These are phyloP conservation scores for Conticribra weissflogii DNA, from an alignment of 108 stramenopile species.

Conservation along the genomic window DNA sequence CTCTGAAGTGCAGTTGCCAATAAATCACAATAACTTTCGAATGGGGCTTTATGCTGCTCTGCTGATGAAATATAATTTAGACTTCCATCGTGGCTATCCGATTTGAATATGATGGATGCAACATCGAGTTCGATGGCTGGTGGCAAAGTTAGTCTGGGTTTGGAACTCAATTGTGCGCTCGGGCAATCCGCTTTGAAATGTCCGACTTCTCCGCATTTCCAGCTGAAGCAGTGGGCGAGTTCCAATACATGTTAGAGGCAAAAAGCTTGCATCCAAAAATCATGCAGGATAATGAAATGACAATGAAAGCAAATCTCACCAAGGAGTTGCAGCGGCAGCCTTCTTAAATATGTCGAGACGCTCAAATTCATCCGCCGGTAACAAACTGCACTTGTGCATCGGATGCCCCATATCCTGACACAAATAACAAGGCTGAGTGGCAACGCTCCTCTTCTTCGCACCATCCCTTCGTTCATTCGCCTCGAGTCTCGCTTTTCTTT, in stretches of 20 bases:
- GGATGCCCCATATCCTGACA: conserved; percentile 46
- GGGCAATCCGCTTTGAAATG: conserved; percentile 60
- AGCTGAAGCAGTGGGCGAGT: too few species aligned
- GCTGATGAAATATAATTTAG: neutral
- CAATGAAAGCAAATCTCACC: too few species aligned
- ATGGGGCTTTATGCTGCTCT: conserved; percentile 30
- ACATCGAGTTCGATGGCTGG: conserved; percentile 56
- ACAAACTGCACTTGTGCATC: conserved; percentile 38
- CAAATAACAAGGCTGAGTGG: conserved; percentile 48
- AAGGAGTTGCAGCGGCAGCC: conserved; percentile 45
- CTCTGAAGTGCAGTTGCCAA: conserved; percentile 47
- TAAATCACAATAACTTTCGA: conserved; percentile 54
- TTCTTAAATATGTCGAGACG: conserved; percentile 25
- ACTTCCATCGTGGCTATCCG: conserved; percentile 2
- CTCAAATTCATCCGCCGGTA: conserved; percentile 34
- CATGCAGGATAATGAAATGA: too few species aligned
- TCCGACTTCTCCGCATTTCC: conserved; percentile 62
- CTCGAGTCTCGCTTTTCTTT: conserved; percentile 43
- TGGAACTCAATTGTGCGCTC: conserved; percentile 17
- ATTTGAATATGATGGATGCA: conserved; percentile 29
- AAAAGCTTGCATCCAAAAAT: too few species aligned
- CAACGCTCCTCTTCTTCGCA: conserved; percentile 16
- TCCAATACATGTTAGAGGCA: too few species aligned
- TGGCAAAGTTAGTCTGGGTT: conserved; percentile 35
- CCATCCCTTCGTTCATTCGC: conserved; percentile 23